Percentiles rank a stretch among this genome's conserved stretches.
Evolutionary conservation across 179 eudicot genomes (phyloP).

Genomic region (Corrigiola litoralis): DNA sequence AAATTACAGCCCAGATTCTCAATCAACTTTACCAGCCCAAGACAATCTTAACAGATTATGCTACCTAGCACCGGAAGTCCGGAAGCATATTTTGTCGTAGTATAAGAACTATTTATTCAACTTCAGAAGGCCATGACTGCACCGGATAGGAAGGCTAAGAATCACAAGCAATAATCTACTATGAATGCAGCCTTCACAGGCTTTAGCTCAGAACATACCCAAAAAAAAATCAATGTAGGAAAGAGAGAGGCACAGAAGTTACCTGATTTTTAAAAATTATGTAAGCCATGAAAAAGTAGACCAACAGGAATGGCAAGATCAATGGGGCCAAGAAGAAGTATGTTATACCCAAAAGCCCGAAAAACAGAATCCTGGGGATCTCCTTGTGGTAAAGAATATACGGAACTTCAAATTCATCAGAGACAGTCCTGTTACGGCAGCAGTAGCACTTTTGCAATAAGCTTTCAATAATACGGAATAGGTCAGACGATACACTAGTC

Average conservation of each 20-base stretch:
- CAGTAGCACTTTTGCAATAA: conserved; percentile 35
- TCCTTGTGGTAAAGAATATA: conserved; percentile 65
- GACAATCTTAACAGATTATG: neutral
- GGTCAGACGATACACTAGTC: conserved; percentile 78
- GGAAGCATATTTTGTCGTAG: neutral
- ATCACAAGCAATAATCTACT: neutral
- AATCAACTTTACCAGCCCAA: neutral
- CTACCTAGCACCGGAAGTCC: neutral
- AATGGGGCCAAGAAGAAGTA: conserved; percentile 91
- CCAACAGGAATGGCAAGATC: conserved; percentile 83
- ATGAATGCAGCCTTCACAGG: neutral
- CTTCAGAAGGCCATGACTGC: neutral
- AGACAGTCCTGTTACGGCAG: conserved; percentile 21
- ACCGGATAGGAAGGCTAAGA: neutral
- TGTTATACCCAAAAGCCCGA: conserved; percentile 84
- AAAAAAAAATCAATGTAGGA: neutral
- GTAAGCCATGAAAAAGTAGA: conserved; percentile 78
- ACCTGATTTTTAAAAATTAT: conserved; percentile 91
- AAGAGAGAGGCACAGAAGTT: conserved; percentile 1
- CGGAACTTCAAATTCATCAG: conserved; percentile 59
- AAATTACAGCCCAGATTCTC: too few relatives aligned
- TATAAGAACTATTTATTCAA: neutral
- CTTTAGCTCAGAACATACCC: neutral
- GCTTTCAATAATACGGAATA: conserved; percentile 49
- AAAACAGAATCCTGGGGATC: conserved; percentile 70